Evolutionary conservation across 495 filamentous ascomycete species (phyloP).

Genomic region (Aspergillus baeticus): DNA sequence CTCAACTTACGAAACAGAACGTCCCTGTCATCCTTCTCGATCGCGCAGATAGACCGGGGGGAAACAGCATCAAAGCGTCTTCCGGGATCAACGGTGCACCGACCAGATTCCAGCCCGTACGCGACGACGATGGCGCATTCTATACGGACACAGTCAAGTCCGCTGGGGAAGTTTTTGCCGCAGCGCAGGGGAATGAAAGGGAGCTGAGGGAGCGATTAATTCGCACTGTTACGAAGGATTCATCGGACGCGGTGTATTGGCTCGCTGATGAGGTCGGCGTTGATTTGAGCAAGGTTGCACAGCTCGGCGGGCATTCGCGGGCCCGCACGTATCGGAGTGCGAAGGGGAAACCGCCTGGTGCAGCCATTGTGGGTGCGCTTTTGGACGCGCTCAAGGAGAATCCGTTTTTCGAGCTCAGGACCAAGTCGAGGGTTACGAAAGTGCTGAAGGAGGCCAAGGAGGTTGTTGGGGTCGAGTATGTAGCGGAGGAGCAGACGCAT

Average conservation of each 20-base stretch:
- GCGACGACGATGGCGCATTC: slow-evolving; percentile 36
- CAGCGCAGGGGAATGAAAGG: neutral
- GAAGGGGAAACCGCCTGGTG: slow-evolving; percentile 50
- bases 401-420: slow-evolving; percentile 44
- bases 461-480: slow-evolving; percentile 23
- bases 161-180: slow-evolving; percentile 22
- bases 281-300: slow-evolving; percentile 52
- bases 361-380: slow-evolving; percentile 50
- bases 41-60: slow-evolving; percentile 53
- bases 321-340: slow-evolving; percentile 55
- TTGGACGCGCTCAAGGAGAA: slow-evolving; percentile 41
- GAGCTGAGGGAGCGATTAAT: slow-evolving; percentile 41
- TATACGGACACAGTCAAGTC: slow-evolving; percentile 53
- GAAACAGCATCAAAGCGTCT: slow-evolving; percentile 62
- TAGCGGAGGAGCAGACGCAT: slow-evolving; percentile 20
- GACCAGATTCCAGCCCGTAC: slow-evolving; percentile 43
- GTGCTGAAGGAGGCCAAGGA: slow-evolving; percentile 29
- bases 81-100: slow-evolving; percentile 62
- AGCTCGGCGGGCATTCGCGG: slow-evolving; percentile 51
- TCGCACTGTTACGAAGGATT: slow-evolving; percentile 35
- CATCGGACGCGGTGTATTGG: slow-evolving; percentile 48
- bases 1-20: slow-evolving; percentile 43
- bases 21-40: slow-evolving; percentile 52
- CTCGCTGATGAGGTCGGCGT: slow-evolving; percentile 49
- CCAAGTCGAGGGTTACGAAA: slow-evolving; percentile 42